Evolutionary conservation across 257 asterid genomes (phyloP).

Genomic region (Vinca minor): DNA sequence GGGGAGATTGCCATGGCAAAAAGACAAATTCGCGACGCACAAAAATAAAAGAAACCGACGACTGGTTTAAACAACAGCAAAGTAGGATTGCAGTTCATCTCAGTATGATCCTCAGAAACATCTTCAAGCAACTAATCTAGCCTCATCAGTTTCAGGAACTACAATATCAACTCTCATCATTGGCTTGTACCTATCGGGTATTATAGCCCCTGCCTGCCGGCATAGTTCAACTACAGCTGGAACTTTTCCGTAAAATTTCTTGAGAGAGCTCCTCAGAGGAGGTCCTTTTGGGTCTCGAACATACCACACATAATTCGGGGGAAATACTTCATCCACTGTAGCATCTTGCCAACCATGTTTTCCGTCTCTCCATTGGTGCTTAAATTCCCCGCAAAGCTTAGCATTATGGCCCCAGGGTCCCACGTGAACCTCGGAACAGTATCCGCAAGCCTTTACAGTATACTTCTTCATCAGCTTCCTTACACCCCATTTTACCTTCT

Average conservation of each 20-base stretch:
- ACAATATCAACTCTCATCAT: slow-evolving; percentile 92
- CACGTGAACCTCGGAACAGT: slow-evolving; percentile 90
- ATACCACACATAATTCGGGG: slow-evolving; percentile 83
- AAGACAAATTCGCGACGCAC: not conserved
- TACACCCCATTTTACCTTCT: slow-evolving; percentile 68
- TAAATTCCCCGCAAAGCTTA: slow-evolving; percentile 85
- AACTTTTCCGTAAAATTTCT: slow-evolving; percentile 77
- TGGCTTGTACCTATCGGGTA: slow-evolving; percentile 60
- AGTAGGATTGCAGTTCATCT: not conserved
- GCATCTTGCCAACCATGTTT: slow-evolving; percentile 99
- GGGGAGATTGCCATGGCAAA: not conserved
- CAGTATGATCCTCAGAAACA: not conserved
- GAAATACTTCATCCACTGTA: slow-evolving; percentile 74
- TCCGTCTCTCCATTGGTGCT: slow-evolving; percentile 97
- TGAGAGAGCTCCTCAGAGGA: slow-evolving; percentile 44
- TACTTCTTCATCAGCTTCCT: slow-evolving; percentile 64
- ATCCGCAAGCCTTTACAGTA: slow-evolving; percentile 90
- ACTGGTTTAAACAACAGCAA: not conserved
- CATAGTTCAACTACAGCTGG: slow-evolving; percentile 85
- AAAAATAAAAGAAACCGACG: not conserved
- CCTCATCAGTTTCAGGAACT: slow-evolving; percentile 63
- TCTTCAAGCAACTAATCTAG: slow-evolving; percentile 52
- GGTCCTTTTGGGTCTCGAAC: slow-evolving; percentile 64
- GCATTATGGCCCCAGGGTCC: slow-evolving; percentile 98
- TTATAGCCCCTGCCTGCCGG: slow-evolving; percentile 77